phyloP scores from a whole-genome alignment of 108 stramenopile species.

The Phaeodactylum tricornutum region DNA sequence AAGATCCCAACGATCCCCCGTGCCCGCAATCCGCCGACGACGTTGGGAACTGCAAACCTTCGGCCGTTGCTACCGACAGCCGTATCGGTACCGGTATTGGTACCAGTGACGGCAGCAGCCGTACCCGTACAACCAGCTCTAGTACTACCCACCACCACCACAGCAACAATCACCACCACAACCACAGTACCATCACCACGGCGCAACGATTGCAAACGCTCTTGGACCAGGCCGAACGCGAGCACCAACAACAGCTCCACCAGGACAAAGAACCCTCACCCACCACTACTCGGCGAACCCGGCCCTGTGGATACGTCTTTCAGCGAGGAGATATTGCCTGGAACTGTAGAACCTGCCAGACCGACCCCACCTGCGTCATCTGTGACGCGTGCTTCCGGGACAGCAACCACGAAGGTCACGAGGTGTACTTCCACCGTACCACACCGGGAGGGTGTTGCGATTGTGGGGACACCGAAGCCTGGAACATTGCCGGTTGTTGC shows the following conservation, averaged over 20 bases:
- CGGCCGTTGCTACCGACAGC: neutral
- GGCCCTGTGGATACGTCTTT: conserved; percentile 94
- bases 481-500: conserved; percentile 89
- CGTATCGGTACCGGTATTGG: too few relatives aligned
- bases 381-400: conserved; percentile 91
- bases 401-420: conserved; percentile 89
- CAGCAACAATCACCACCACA: neutral
- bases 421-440: conserved; percentile 96
- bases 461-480: conserved; percentile 98
- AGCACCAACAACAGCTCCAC: too few relatives aligned
- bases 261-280: too few relatives aligned
- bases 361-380: conserved; percentile 93
- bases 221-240: conserved; percentile 13
- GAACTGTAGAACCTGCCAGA: conserved; percentile 96
- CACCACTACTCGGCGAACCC: conserved; percentile 7
- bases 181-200: conserved; percentile 8
- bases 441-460: conserved; percentile 97
- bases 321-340: conserved; percentile 93
- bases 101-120: too few relatives aligned
- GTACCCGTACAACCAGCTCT: conserved; percentile 1
- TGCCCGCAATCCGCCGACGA: conserved; percentile 7
- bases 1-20: neutral
- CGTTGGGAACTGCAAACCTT: conserved; percentile 5
- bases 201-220: conserved; percentile 13
- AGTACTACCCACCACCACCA: conserved; percentile 1